Percentiles rank a stretch among this genome's conserved stretches.
phyloP scores from a whole-genome alignment of 1,284 basidiomycete genomes.

The Sporisorium reilianum region DNA sequence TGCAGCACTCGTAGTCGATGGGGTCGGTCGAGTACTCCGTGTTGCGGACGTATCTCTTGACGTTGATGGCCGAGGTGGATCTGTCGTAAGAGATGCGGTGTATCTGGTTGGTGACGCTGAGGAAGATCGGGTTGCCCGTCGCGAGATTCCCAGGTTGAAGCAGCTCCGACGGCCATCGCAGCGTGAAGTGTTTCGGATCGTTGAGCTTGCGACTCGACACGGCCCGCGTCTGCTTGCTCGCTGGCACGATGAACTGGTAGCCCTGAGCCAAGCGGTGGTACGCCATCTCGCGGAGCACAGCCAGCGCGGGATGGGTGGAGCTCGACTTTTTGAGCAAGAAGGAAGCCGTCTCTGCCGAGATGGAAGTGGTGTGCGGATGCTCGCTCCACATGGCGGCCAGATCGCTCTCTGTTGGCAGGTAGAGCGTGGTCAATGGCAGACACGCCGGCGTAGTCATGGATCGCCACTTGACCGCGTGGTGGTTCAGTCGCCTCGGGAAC shows the following conservation, averaged over 20 bases:
- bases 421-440: slow-evolving; percentile 90
- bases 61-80: slow-evolving; percentile 85
- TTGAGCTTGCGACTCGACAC: slow-evolving; percentile 46
- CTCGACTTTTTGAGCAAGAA: slow-evolving; percentile 69
- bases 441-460: slow-evolving; percentile 77
- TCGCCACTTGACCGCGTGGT: slow-evolving; percentile 93
- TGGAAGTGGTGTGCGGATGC: slow-evolving; percentile 65
- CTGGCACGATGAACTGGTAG: slow-evolving; percentile 85
- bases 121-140: slow-evolving; percentile 77
- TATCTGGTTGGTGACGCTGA: slow-evolving; percentile 95
- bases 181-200: slow-evolving; percentile 49
- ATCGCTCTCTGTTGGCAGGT: slow-evolving; percentile 64
- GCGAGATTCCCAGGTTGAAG: slow-evolving; percentile 66
- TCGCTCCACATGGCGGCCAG: slow-evolving; percentile 64
- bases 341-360: slow-evolving; percentile 62
- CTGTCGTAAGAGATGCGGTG: slow-evolving; percentile 85
- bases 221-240: slow-evolving; percentile 34
- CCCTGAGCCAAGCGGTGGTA: slow-evolving; percentile 91
- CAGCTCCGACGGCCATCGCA: slow-evolving; percentile 65
- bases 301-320: slow-evolving; percentile 77
- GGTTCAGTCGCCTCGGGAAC: slow-evolving; percentile 80
- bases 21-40: slow-evolving; percentile 76
- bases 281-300: slow-evolving; percentile 91
- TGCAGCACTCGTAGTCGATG: slow-evolving; percentile 85
- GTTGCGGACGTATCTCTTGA: slow-evolving; percentile 85